A percentile compares a stretch with the other conserved stretches of the same genome.
phyloP scores from a whole-genome alignment of 495 filamentous ascomycete species.

The Alectoria sarmentosa region DNA sequence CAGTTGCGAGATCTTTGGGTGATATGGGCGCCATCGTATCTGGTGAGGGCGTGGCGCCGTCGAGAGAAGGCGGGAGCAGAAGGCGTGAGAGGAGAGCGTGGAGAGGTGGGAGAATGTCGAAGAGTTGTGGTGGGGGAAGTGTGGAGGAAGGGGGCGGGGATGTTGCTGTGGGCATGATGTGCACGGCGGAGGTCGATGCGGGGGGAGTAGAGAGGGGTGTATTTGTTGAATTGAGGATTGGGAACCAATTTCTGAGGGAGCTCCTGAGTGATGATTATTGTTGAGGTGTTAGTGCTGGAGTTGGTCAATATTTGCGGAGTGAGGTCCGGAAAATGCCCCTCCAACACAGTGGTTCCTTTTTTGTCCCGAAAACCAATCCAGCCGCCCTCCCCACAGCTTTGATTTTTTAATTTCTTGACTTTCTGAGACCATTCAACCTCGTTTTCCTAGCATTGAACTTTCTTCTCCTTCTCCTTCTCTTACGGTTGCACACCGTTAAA shows the following conservation, averaged over 20 bases:
- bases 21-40: slow-evolving; percentile 44
- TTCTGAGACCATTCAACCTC: too few species aligned
- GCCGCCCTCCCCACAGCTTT: not conserved
- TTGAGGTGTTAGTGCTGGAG: too few species aligned
- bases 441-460: too few species aligned
- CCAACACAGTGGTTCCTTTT: not conserved
- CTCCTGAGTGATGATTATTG: too few species aligned
- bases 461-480: too few species aligned
- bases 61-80: slow-evolving; percentile 19
- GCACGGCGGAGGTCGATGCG: too few species aligned
- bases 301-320: too few species aligned
- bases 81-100: slow-evolving; percentile 23
- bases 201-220: slow-evolving; percentile 29
- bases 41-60: slow-evolving; percentile 14
- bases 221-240: too few species aligned
- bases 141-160: slow-evolving; percentile 52
- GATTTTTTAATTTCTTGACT: not conserved
- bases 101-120: slow-evolving; percentile 64
- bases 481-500: too few species aligned
- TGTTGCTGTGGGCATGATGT: slow-evolving; percentile 29
- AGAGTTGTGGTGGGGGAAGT: slow-evolving; percentile 69
- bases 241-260: too few species aligned
- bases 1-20: slow-evolving; percentile 70
- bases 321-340: not conserved
- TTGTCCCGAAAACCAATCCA: not conserved